Evolutionary conservation across 2,329 filamentous ascomycete species (phyloP).

Genomic region (Aspergillus sergii): DNA sequence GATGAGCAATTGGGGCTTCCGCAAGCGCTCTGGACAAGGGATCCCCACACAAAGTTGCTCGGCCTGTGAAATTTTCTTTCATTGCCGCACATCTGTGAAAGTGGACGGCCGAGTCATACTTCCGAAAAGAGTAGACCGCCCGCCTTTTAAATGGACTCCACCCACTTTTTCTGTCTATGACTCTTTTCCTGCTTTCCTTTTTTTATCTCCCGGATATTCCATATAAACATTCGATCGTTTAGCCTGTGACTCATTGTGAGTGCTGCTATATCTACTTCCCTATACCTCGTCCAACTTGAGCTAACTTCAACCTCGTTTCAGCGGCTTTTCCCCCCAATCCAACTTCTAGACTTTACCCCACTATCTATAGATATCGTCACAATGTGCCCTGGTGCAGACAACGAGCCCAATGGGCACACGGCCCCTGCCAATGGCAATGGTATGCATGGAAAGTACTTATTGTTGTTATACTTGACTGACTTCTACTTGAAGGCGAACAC

Average conservation of each 20-base stretch:
- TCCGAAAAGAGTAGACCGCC: constrained; percentile 30
- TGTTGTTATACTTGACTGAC: constrained; percentile 3
- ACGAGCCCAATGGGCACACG: constrained; percentile 50
- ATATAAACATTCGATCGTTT: constrained; percentile 29
- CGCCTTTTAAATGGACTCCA: constrained; percentile 26
- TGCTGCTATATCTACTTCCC: constrained; percentile 6
- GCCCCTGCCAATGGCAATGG: constrained; percentile 36
- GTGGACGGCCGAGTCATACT: constrained; percentile 16
- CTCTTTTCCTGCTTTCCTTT: constrained; percentile 30
- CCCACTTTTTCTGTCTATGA: constrained; percentile 33
- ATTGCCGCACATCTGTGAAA: constrained; percentile 26
- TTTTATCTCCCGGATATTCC: constrained; percentile 15
- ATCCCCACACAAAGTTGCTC: constrained; percentile 26
- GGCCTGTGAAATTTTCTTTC: constrained; percentile 29
- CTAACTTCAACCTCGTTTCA: constrained; percentile 12
- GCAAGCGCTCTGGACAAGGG: constrained; percentile 19
- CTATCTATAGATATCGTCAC: constrained; percentile 23
- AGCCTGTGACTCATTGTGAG: constrained; percentile 14
- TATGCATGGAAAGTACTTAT: neutral
- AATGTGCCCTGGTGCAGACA: constrained; percentile 45
- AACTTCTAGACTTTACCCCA: constrained; percentile 24
- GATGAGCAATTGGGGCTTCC: constrained; percentile 20
- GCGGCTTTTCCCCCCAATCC: constrained; percentile 7
- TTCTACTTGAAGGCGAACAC: constrained; percentile 34
- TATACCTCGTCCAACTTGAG: neutral